Evolutionary conservation across 2,329 filamentous ascomycete species (phyloP).

Genomic region (Curvularia spicifera): DNA sequence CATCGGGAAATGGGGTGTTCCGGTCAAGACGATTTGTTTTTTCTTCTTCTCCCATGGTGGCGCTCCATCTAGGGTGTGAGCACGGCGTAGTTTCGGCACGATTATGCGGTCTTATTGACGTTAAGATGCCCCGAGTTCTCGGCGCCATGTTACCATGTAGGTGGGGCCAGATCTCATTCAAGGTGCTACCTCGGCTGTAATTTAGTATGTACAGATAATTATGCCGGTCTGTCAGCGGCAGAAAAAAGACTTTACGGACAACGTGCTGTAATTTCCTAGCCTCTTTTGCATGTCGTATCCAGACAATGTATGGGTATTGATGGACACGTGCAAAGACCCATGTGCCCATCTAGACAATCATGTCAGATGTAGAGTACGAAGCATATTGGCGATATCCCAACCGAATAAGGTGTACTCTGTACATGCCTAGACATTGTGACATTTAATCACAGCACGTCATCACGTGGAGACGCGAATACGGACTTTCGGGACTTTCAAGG

Average conservation of each 20-base stretch:
- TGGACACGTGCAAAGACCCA: neutral
- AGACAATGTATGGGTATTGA: neutral
- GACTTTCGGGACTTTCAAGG: constrained; percentile 7
- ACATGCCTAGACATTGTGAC: neutral
- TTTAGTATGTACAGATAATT: neutral
- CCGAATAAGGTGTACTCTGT: neutral
- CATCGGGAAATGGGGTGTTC: neutral
- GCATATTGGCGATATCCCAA: neutral
- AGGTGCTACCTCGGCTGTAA: neutral
- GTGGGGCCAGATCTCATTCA: neutral
- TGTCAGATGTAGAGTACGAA: neutral
- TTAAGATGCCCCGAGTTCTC: constrained; percentile 7
- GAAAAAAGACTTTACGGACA: neutral
- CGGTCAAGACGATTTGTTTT: neutral
- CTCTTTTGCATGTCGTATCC: neutral
- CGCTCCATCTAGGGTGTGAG: constrained; percentile 5
- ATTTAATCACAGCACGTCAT: constrained; percentile 3
- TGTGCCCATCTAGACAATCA: neutral
- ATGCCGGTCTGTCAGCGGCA: neutral
- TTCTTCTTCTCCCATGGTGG: neutral
- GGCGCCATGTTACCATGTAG: constrained; percentile 8
- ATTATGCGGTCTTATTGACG: constrained; percentile 3
- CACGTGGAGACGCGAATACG: constrained; percentile 17
- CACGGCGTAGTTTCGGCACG: constrained; percentile 12
- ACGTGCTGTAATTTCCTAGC: neutral